A percentile compares a stretch with the other conserved stretches of the same genome.
Evolutionary conservation across 768 basidiomycete species (phyloP).

Genomic region (Coprinopsis sp.): DNA sequence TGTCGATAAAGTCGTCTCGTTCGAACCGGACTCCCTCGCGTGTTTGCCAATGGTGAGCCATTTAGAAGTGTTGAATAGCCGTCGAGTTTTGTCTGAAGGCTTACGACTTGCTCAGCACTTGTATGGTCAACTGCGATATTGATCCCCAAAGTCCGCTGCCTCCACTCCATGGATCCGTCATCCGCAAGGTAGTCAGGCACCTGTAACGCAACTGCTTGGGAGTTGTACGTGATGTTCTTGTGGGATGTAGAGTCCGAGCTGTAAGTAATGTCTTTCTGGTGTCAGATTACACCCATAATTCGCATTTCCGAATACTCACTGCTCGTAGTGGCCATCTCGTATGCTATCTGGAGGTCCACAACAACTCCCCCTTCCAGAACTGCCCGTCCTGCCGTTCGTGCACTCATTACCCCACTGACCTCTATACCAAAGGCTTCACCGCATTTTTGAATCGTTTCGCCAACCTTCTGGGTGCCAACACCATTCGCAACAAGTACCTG

Average conservation of each 20-base stretch:
- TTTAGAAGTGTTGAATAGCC: conserved; percentile 12
- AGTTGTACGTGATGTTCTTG: conserved; percentile 10
- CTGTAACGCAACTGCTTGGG: background rate
- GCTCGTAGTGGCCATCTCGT: conserved; percentile 9
- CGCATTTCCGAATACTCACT: conserved; percentile 7
- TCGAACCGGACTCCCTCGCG: conserved; percentile 1
- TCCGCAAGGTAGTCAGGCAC: background rate
- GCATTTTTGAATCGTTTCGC: conserved; percentile 12
- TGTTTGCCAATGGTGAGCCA: conserved; percentile 11
- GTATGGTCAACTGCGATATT: background rate
- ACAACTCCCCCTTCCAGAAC: conserved; percentile 13
- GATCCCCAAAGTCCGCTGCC: background rate
- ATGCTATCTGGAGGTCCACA: conserved; percentile 1
- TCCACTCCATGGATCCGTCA: background rate
- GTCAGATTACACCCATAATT: background rate
- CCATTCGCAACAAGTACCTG: conserved; percentile 12
- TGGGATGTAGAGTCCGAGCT: conserved; percentile 11
- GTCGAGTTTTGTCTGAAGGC: too few species aligned
- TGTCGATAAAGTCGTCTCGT: conserved; percentile 2
- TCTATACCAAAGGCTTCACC: conserved; percentile 11
- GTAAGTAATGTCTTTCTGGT: conserved; percentile 1
- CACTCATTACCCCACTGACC: conserved; percentile 12
- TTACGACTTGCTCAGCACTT: too few species aligned
- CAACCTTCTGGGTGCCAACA: conserved; percentile 14
- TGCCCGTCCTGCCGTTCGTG: conserved; percentile 13